Percentiles rank a stretch among this genome's conserved stretches.
These are phyloP conservation scores for Manihot esculenta DNA, from an alignment of 441 rosid species.

Conservation along the genomic window DNA sequence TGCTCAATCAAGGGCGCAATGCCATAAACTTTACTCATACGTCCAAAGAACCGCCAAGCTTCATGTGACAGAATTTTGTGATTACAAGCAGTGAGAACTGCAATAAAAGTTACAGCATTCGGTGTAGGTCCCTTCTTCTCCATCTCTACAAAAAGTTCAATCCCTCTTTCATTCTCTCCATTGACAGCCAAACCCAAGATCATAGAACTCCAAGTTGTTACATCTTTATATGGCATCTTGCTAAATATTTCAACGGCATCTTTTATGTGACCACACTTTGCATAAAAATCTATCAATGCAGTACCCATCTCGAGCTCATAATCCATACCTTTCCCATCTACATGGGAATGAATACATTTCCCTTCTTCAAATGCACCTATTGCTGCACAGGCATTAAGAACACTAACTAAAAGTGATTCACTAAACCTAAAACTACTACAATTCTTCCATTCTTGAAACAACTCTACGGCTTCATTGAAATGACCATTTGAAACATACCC, in stretches of 20 bases:
- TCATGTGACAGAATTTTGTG: slow-evolving; percentile 22
- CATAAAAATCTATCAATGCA: slow-evolving; percentile 34
- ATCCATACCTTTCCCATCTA: slow-evolving; percentile 17
- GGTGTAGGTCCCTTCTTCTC: slow-evolving; percentile 31
- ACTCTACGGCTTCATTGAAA: slow-evolving; percentile 26
- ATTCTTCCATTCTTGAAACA: slow-evolving; percentile 30
- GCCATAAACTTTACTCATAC: slow-evolving; percentile 31
- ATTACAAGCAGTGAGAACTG: slow-evolving; percentile 34
- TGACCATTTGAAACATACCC: slow-evolving; percentile 25
- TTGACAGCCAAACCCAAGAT: slow-evolving; percentile 33
- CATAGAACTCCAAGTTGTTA: slow-evolving; percentile 35
- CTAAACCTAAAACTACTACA: slow-evolving; percentile 10
- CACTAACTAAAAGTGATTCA: slow-evolving; percentile 33
- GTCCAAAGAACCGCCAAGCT: slow-evolving; percentile 29
- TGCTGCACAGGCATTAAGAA: slow-evolving; percentile 32
- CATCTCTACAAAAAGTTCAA: slow-evolving; percentile 29
- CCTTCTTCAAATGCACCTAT: slow-evolving; percentile 32
- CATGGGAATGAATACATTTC: slow-evolving; percentile 26
- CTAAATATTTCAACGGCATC: slow-evolving; percentile 28
- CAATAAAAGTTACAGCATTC: slow-evolving; percentile 29
- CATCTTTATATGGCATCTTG: slow-evolving; percentile 33
- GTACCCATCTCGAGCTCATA: slow-evolving; percentile 27
- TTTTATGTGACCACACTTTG: slow-evolving; percentile 29
- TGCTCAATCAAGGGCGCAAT: slow-evolving; percentile 33
- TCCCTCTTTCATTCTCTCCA: slow-evolving; percentile 26